phyloP scores from a whole-genome alignment of 805 yeast species.

The Candida ponderosae region DNA sequence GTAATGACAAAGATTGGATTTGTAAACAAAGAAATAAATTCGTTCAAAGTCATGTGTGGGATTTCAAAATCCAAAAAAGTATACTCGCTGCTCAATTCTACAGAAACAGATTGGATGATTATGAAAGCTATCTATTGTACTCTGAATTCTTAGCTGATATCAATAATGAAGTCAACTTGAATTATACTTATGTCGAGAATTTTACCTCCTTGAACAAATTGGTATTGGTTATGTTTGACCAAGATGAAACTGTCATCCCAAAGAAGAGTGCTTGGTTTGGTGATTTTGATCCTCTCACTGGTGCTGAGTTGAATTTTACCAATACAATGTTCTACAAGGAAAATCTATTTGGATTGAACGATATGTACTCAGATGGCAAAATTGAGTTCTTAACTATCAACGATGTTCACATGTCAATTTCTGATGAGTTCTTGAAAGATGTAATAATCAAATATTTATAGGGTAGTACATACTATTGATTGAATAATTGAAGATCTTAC shows the following conservation, averaged over 20 bases:
- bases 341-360: constrained; percentile 54
- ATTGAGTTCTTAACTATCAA: constrained; percentile 44
- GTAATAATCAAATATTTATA: constrained; percentile 31
- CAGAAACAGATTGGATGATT: constrained; percentile 44
- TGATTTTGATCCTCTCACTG: constrained; percentile 40
- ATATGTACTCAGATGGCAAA: constrained; percentile 32
- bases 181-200: constrained; percentile 33
- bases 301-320: constrained; percentile 34
- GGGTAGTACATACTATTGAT: too few relatives aligned
- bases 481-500: too few relatives aligned
- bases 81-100: constrained; percentile 72
- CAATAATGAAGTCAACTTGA: constrained; percentile 50
- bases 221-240: constrained; percentile 49
- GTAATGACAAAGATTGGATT: constrained; percentile 47
- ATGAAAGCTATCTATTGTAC: constrained; percentile 44
- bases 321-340: constrained; percentile 41
- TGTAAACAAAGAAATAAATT: constrained; percentile 48
- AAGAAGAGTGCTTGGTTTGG: constrained; percentile 63
- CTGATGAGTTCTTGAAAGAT: constrained; percentile 38
- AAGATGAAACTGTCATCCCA: constrained; percentile 68
- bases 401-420: constrained; percentile 60
- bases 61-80: constrained; percentile 42
- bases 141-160: constrained; percentile 56
- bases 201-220: constrained; percentile 39
- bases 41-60: constrained; percentile 56